Evolutionary conservation across 345 rosid species (phyloP), one percentile per base, ranked within the genome.

Genomic region (Litchi chinensis): DNA sequence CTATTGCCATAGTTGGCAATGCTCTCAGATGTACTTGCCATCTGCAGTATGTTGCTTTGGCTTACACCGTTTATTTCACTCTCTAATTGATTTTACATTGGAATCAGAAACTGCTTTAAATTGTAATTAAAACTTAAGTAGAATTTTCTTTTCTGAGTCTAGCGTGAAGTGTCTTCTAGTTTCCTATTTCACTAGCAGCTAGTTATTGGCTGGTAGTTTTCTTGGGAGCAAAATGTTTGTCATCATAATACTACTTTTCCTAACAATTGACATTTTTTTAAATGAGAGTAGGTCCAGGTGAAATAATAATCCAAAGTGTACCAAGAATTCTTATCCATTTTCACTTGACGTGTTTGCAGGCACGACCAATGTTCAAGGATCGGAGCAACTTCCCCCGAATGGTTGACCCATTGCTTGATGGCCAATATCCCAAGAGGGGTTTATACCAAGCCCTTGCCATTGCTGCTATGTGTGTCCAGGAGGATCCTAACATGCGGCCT

Each of bases 391-490:
- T 95, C 66, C 73, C 91, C 0, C 71, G 43, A 63, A 93, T 95
- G 94, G 95, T 89, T 64, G 98, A 95, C 67, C 98, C 98, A 0
- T 78, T 62, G 76, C 98, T 95, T 22, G 87, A 87, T 40, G 97
- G 93, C 72, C 90, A 82, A 74, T 93, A 92, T 82, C 98, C 98
- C 0, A 68, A 83, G 5, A 89, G 92, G 84, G 95, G 98, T 60
- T 74, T 95, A 73, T 93, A 90, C 88, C 98, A 95, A 87, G 95
- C 94, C 4, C 90, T 95, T 50, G 98, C 98, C 19, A 90, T 95
- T 6, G 90, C 98, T 59, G 98, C 98, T 46, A 93, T 95, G 98
- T 95, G 98, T 10, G 93, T 95, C 37, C 98, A 95, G 76, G 98
- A 95, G 67, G 94, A 93, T 82, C 95, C 98, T 11, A 88, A 84